Conservation (phyloP, 2,329 filamentous ascomycete genomes). For the Fusarium sp. region DNA sequence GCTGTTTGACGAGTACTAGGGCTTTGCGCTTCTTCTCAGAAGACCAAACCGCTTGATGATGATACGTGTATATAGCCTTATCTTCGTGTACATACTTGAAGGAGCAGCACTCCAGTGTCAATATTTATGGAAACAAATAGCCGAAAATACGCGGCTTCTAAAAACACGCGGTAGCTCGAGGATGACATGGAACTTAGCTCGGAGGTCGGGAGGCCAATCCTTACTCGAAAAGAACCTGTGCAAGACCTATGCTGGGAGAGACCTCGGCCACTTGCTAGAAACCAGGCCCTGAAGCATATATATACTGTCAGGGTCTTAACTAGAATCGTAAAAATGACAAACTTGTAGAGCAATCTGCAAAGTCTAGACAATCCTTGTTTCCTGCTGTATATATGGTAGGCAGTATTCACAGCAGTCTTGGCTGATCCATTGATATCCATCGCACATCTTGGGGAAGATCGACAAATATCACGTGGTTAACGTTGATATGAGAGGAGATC, state of each 20-base stretch:
- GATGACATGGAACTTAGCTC: background rate
- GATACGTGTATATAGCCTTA: conserved; percentile 2
- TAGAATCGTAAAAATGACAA: background rate
- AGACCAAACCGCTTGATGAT: background rate
- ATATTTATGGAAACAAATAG: background rate
- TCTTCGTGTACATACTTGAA: conserved; percentile 33
- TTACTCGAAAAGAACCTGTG: too few relatives aligned
- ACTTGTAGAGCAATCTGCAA: background rate
- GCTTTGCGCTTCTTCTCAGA: background rate
- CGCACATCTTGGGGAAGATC: background rate
- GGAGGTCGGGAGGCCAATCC: too few relatives aligned
- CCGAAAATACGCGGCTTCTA: background rate
- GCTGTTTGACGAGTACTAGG: conserved; percentile 8
- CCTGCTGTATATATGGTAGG: background rate
- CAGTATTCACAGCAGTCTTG: background rate
- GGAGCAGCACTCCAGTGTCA: background rate
- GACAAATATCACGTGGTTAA: background rate
- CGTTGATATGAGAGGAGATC: background rate
- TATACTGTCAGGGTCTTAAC: background rate
- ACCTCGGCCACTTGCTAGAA: background rate
- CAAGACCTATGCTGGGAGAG: background rate
- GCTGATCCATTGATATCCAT: background rate
- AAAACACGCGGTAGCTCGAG: background rate
- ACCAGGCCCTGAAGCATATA: background rate
- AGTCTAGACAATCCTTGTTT: background rate